These are phyloP conservation scores for Cryoendolithus antarcticus DNA, from an alignment of 2,329 filamentous ascomycete species.

Conservation along the genomic window DNA sequence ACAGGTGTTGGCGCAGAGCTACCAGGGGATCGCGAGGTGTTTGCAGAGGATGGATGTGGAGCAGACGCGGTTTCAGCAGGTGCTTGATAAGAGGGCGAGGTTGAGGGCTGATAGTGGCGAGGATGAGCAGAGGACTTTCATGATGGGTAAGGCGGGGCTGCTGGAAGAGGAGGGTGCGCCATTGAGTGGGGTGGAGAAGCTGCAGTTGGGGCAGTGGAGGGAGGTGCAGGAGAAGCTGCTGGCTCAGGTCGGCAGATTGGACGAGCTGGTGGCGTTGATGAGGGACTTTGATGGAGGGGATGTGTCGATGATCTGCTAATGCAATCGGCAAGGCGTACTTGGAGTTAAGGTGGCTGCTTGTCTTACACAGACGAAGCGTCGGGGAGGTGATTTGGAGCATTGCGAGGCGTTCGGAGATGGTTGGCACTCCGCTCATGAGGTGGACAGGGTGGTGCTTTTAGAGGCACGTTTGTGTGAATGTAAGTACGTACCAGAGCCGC, in stretches of 20 bases:
- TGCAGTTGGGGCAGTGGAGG: constrained; percentile 52
- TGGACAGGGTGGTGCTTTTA: no score
- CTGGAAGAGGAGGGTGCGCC: constrained; percentile 5
- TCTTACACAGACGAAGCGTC: no score
- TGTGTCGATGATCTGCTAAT: constrained; percentile 3
- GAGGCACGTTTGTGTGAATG: no score
- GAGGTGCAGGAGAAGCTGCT: constrained; percentile 58
- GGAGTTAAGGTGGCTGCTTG: neutral
- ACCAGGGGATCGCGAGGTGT: constrained; percentile 79
- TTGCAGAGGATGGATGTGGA: constrained; percentile 71
- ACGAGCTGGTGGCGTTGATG: constrained; percentile 73
- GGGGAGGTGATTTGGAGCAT: no score
- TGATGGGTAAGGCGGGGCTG: constrained; percentile 6
- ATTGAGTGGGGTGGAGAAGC: constrained; percentile 46
- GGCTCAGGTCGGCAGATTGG: constrained; percentile 65
- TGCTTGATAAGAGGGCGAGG: constrained; percentile 71
- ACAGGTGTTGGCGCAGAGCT: constrained; percentile 65
- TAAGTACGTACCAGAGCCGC: no score
- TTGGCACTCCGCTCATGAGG: no score
- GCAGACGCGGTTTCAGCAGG: constrained; percentile 54
- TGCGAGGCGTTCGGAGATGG: no score
- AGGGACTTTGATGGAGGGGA: constrained; percentile 44
- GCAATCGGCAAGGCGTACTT: neutral
- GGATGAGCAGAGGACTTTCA: constrained; percentile 3
- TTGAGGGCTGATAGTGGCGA: constrained; percentile 27